Evolutionary conservation across 768 basidiomycete species (phyloP).

Genomic region (Pulveroboletus sp.): DNA sequence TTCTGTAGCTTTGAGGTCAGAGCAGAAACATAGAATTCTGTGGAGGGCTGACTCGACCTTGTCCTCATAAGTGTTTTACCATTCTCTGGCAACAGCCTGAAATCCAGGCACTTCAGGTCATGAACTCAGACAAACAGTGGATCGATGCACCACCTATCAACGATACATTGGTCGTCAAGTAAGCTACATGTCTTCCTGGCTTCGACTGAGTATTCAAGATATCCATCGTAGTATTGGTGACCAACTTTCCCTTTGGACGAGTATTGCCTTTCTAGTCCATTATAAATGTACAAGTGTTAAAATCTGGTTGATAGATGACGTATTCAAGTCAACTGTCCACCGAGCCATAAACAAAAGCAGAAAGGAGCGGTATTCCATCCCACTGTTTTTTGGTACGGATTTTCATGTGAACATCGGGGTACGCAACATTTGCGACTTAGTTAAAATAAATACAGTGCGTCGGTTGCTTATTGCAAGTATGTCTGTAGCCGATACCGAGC

Average conservation of each 20-base stretch:
- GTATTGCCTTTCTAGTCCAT: constrained; percentile 13
- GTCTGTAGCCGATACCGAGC: constrained; percentile 44
- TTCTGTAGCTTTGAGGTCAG: constrained; percentile 41
- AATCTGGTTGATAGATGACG: constrained; percentile 53
- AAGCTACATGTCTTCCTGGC: constrained; percentile 9
- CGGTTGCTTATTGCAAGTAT: neutral
- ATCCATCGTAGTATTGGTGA: constrained; percentile 65
- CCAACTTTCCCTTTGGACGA: constrained; percentile 83
- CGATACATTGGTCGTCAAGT: constrained; percentile 88
- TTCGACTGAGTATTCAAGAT: constrained; percentile 23
- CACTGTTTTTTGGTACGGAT: constrained; percentile 88
- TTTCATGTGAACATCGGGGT: constrained; percentile 83
- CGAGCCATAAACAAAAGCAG: constrained; percentile 79
- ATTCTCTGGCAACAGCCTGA: constrained; percentile 80
- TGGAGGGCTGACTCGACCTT: neutral
- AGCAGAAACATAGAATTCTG: neutral
- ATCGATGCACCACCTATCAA: constrained; percentile 75
- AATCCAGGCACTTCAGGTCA: constrained; percentile 76
- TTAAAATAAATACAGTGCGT: neutral
- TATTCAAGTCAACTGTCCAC: constrained; percentile 90
- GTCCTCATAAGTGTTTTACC: constrained; percentile 67
- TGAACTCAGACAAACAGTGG: constrained; percentile 77
- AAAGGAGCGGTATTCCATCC: constrained; percentile 74
- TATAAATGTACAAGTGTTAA: neutral
- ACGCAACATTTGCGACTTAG: constrained; percentile 11